Evolutionary conservation across 2,329 filamentous ascomycete genomes (phyloP).

Genomic region (Graphilbum fragrans): DNA sequence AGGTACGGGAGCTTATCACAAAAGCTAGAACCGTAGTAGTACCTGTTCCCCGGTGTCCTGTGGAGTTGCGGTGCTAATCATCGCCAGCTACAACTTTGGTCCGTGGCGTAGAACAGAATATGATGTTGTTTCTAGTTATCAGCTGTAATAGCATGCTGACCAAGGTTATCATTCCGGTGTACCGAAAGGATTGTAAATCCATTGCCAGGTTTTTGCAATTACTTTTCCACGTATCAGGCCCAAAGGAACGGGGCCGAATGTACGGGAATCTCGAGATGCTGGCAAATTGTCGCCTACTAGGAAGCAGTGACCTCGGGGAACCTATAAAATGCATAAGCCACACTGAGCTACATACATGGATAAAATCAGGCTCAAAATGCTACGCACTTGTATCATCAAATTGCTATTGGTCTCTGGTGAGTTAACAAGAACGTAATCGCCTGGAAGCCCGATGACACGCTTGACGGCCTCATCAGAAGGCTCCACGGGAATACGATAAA

Average conservation of each 20-base stretch:
- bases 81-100: too few species aligned
- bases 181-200: slow-evolving; percentile 29
- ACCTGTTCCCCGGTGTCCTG: too few species aligned
- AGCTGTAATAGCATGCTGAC: too few species aligned
- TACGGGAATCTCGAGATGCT: slow-evolving; percentile 74
- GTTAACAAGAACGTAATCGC: slow-evolving; percentile 60
- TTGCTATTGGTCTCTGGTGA: slow-evolving; percentile 39
- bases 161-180: background rate
- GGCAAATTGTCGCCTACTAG: slow-evolving; percentile 78
- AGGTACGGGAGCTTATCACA: too few species aligned
- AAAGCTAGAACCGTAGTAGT: too few species aligned
- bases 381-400: slow-evolving; percentile 52
- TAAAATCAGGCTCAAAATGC: background rate
- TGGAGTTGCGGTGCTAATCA: too few species aligned
- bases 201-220: slow-evolving; percentile 42
- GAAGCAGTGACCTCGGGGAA: slow-evolving; percentile 88
- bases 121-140: too few species aligned
- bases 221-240: slow-evolving; percentile 78
- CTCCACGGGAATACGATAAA: slow-evolving; percentile 63
- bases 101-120: too few species aligned
- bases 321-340: slow-evolving; percentile 30
- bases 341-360: background rate
- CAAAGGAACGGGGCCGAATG: slow-evolving; percentile 77
- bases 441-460: slow-evolving; percentile 63
- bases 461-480: slow-evolving; percentile 55